phyloP scores from a whole-genome alignment of 306 rosid species.

The Quercus glauca region DNA sequence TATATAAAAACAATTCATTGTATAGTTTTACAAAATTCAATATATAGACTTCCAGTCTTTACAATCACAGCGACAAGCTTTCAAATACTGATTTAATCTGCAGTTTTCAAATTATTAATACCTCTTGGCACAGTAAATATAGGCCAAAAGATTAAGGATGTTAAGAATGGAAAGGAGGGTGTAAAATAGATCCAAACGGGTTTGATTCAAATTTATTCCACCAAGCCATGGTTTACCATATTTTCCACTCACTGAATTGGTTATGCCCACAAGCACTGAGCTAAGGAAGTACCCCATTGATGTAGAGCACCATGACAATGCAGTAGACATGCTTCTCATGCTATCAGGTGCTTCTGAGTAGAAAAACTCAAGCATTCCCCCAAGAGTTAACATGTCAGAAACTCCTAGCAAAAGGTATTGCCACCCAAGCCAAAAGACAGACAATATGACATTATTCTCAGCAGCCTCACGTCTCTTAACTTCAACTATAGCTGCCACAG shows the following conservation, averaged over 20 bases:
- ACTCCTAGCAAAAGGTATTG: constrained; percentile 31
- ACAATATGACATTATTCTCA: constrained; percentile 6
- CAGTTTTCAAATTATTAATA: constrained; percentile 1
- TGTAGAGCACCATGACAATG: constrained; percentile 38
- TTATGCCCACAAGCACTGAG: constrained; percentile 28
- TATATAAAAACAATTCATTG: no score
- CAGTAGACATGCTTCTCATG: constrained; percentile 40
- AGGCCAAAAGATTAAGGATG: constrained; percentile 25
- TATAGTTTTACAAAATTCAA: no score
- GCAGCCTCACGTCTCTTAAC: constrained; percentile 24
- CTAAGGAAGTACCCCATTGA: constrained; percentile 39
- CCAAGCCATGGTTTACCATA: constrained; percentile 36
- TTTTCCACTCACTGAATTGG: constrained; percentile 27
- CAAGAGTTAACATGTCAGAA: constrained; percentile 32
- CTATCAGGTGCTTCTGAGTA: constrained; percentile 39
- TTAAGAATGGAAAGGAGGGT: constrained; percentile 33
- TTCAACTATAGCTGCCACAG: constrained; percentile 34
- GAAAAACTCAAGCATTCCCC: constrained; percentile 49
- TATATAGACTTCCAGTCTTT: no score
- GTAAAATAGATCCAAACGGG: constrained; percentile 42
- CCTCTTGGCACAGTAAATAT: constrained; percentile 35
- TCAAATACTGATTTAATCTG: not conserved
- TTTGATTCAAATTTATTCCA: constrained; percentile 28
- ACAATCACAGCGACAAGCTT: not conserved
- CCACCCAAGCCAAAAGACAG: constrained; percentile 35